Evolutionary conservation across 352 stramenopile species (phyloP), one percentile per base, ranked within the genome.

Genomic region (Plasmopara viticola): DNA sequence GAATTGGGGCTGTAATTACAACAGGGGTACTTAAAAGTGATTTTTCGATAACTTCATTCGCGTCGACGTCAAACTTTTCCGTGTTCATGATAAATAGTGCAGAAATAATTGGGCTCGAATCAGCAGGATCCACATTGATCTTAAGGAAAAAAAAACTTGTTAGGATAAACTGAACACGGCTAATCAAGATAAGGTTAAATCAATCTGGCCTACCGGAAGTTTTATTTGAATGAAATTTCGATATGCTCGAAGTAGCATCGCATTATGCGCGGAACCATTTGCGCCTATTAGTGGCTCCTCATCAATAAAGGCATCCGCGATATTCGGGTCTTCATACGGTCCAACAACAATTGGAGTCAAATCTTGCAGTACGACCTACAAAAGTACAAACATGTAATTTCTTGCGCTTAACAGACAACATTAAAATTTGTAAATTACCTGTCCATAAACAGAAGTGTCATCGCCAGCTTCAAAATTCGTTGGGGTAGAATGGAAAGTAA

Each of bases 301-400:
- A 2, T 68, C 67, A 9, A 67, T 61, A 48, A 84, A 87, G 25
- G 74, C 74, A 48, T 94, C 80, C 9, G 67, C 80, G 29, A 94
- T 74, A 31, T 78, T 91, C 29, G 83, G 83, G 18, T 94, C 83
- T 81, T 94, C 83, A 45, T 90, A 94, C 31, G 80, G 64, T 9
- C 83, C 83, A 30, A 94, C 37, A 8, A 77, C 60, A 35, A 91
- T 84, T 2, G 83, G 77, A 39, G 73, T 74, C 10, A 58, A 57
- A 51, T 89, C 77, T 33, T 86, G 52, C 8, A 89, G 44, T 10
- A 77, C 44, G 29, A 71, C 62, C 67, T 86, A 2, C 5, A 29
- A 0, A 34, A 48, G 46, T n/a, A 57, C 10, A 49, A 20, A 12
- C 20, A 29, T 17, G 31, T 55, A 54, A 60, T 42, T 13, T 45